phyloP scores from a whole-genome alignment of 805 yeast species.

The Suhomyces faveliae region DNA sequence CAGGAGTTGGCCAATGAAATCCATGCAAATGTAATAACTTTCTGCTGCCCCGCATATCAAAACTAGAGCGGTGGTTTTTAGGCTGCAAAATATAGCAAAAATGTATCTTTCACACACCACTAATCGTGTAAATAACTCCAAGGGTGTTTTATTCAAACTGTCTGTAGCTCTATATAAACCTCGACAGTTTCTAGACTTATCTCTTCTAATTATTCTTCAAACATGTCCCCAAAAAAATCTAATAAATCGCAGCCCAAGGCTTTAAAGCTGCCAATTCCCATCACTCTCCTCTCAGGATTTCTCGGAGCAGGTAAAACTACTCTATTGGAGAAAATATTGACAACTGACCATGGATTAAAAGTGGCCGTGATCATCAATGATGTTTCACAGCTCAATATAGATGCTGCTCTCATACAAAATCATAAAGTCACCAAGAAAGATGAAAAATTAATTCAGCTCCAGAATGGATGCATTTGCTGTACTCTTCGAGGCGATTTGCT shows the following conservation, averaged over 20 bases:
- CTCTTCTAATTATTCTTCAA: neutral
- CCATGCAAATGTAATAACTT: neutral
- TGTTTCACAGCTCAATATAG: slow-evolving; percentile 43
- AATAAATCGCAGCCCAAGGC: neutral
- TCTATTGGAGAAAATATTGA: slow-evolving; percentile 42
- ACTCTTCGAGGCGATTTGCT: slow-evolving; percentile 47
- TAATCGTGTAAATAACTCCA: neutral
- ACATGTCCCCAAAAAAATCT: neutral
- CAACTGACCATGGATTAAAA: slow-evolving; percentile 37
- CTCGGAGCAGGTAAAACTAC: slow-evolving; percentile 50
- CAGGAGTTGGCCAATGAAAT: neutral
- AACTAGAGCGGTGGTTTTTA: neutral
- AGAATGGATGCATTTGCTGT: slow-evolving; percentile 51
- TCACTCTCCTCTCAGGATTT: slow-evolving; percentile 48
- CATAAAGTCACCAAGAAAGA: slow-evolving; percentile 41
- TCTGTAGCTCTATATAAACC: neutral
- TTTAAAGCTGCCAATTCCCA: slow-evolving; percentile 35
- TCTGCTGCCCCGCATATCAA: neutral
- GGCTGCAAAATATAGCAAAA: neutral
- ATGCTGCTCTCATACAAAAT: slow-evolving; percentile 38
- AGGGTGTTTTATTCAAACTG: neutral
- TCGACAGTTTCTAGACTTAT: neutral
- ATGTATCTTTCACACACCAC: too few species aligned
- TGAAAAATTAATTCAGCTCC: slow-evolving; percentile 45
- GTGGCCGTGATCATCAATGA: slow-evolving; percentile 49